Percentiles rank a stretch among this genome's conserved stretches.
phyloP scores from a whole-genome alignment of 495 filamentous ascomycete species.

The Penicillium taxi region DNA sequence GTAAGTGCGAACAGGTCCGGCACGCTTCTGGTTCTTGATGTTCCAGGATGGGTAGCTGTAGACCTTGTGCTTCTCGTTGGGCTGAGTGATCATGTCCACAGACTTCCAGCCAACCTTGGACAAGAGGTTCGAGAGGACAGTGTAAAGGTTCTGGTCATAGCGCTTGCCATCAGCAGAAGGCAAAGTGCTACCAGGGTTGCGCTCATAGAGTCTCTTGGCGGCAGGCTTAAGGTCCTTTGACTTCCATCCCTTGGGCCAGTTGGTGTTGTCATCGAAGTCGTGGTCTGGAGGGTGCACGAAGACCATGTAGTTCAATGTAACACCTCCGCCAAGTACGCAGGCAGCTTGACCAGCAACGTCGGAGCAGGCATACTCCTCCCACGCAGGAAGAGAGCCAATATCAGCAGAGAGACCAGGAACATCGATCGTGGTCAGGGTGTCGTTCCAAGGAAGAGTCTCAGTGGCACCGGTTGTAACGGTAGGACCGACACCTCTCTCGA shows the following conservation, averaged over 20 bases:
- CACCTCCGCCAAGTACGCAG: slow-evolving; percentile 69
- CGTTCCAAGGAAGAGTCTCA: slow-evolving; percentile 23
- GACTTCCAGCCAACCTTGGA: slow-evolving; percentile 51
- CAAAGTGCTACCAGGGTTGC: slow-evolving; percentile 61
- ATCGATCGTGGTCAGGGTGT: slow-evolving; percentile 60
- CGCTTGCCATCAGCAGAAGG: slow-evolving; percentile 61
- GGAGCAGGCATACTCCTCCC: slow-evolving; percentile 41
- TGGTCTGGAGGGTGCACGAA: slow-evolving; percentile 49
- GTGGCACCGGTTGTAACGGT: slow-evolving; percentile 25
- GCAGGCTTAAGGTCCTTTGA: slow-evolving; percentile 51
- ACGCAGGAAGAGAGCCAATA: slow-evolving; percentile 16
- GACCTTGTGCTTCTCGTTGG: slow-evolving; percentile 58
- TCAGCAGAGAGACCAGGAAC: slow-evolving; percentile 57
- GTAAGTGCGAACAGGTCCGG: slow-evolving; percentile 68
- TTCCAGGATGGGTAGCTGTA: slow-evolving; percentile 63
- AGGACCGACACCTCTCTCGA: slow-evolving; percentile 30
- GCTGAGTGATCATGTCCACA: slow-evolving; percentile 52
- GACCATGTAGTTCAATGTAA: slow-evolving; percentile 63
- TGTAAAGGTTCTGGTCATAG: slow-evolving; percentile 61
- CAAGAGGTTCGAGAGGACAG: slow-evolving; percentile 50
- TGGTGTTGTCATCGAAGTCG: slow-evolving; percentile 67
- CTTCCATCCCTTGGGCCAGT: slow-evolving; percentile 70
- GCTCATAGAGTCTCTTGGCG: slow-evolving; percentile 51
- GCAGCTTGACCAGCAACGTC: slow-evolving; percentile 68
- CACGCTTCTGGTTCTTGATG: slow-evolving; percentile 57